Evolutionary conservation across 257 asterid species (phyloP), one percentile per base, ranked within the genome.

Genomic region (Plectranthus barbatus): DNA sequence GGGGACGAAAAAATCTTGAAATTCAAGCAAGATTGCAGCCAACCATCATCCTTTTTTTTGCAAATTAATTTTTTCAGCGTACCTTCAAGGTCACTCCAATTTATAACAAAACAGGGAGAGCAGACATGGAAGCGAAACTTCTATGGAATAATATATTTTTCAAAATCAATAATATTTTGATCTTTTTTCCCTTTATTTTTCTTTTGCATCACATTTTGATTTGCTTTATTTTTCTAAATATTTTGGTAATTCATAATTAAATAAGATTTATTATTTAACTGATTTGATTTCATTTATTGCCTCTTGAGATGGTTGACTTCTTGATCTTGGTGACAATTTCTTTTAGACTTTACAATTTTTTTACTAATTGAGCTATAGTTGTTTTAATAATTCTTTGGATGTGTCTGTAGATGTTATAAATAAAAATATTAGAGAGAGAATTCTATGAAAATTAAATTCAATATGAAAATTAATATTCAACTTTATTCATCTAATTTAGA

Each of bases 21-120:
- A 62, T 55, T 65, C 45, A 77, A 72, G 86, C 77, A 71, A 68
- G 48, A 62, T 63, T 50, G 62, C 39, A 49, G 60, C 53, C 29
- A 54, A 44, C 23, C 64, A 60, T 26, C 52, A 60, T 26, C 52
- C 66, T 67, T 26, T 53, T 65, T 48, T 46, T 18, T 39, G 56
- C 19, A 33, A 67, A 46, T 40, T 37, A n/a, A 56, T 20, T 36
- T 56, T 12, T 42, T 41, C 48, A 40, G 62, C 76, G 72, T 79
- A 73, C 75, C 84, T 79, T 79, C 51, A 64, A 63, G 74, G 64
- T 66, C 51, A 79, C 81, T 75, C 74, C 36, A 79, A 78, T 72
- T 76, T 68, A 72, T n/a, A 34, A 26, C 71, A 24, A 55, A 60
- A 68, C 70, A 62, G 71, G 72, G 12, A 24, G 72, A 50, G 62